phyloP scores from a whole-genome alignment of 495 filamentous ascomycete species.

The Aspergillus hancockii region DNA sequence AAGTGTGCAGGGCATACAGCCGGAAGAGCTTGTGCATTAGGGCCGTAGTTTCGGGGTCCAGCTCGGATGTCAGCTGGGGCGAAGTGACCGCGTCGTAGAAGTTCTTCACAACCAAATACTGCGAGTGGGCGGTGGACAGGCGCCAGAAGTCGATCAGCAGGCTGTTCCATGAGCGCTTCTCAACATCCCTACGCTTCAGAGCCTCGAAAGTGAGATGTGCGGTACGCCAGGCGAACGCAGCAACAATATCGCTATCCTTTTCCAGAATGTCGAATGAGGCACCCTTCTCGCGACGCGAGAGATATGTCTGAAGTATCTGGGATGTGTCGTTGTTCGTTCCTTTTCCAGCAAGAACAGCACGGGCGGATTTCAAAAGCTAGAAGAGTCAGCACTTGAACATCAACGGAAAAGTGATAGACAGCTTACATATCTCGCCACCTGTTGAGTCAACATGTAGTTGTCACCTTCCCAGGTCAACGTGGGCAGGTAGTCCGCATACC shows the following conservation, averaged over 20 bases:
- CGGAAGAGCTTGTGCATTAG: constrained; percentile 65
- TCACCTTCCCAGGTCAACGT: constrained; percentile 68
- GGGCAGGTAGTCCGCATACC: constrained; percentile 70
- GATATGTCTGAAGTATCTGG: constrained; percentile 58
- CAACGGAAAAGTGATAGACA: not conserved
- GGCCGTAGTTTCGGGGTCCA: constrained; percentile 52
- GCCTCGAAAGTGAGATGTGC: constrained; percentile 71
- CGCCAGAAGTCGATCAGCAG: constrained; percentile 75
- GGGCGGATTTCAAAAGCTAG: constrained; percentile 62
- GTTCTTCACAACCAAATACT: constrained; percentile 70
- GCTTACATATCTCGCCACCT: constrained; percentile 68
- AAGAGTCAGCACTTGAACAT: constrained; percentile 4
- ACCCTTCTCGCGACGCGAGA: constrained; percentile 61
- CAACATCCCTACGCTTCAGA: constrained; percentile 67
- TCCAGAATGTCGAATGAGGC: constrained; percentile 68
- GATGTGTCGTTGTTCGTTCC: constrained; percentile 58
- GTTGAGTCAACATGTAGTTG: constrained; percentile 78
- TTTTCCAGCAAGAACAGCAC: constrained; percentile 59
- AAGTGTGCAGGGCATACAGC: constrained; percentile 63
- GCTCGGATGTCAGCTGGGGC: constrained; percentile 39
- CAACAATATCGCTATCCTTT: constrained; percentile 62
- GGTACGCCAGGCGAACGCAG: constrained; percentile 69
- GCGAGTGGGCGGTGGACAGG: constrained; percentile 65
- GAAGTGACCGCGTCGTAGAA: constrained; percentile 67
- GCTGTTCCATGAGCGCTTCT: constrained; percentile 70